Evolutionary conservation across 768 basidiomycete genomes (phyloP).

Genomic region (Suillus americanus): DNA sequence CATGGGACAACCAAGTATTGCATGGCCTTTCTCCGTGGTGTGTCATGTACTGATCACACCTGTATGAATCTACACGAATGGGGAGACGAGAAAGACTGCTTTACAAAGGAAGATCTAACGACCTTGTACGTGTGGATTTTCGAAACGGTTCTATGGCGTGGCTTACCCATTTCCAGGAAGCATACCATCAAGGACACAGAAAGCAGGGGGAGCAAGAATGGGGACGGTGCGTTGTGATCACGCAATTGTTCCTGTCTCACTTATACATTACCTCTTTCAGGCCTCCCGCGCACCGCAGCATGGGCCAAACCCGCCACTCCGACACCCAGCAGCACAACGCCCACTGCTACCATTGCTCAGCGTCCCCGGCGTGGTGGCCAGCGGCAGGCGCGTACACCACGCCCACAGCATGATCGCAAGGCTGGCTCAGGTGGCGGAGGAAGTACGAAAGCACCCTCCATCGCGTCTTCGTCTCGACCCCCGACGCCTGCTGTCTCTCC

Average conservation of each 20-base stretch:
- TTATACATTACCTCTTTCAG: conserved; percentile 16
- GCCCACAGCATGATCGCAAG: conserved; percentile 46
- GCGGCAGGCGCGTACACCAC: conserved; percentile 49
- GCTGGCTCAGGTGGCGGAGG: conserved; percentile 27
- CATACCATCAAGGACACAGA: conserved; percentile 92
- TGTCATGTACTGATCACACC: conserved; percentile 79
- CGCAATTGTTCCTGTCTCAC: conserved; percentile 19
- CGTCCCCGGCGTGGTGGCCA: conserved; percentile 46
- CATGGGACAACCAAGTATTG: conserved; percentile 98
- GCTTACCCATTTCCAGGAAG: conserved; percentile 52
- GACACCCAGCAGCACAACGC: conserved; percentile 13
- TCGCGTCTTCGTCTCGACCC: conserved; percentile 56
- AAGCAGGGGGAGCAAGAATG: conserved; percentile 58
- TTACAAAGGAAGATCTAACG: conserved; percentile 94
- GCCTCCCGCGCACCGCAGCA: conserved; percentile 67
- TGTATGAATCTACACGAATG: conserved; percentile 98
- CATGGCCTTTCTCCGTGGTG: conserved; percentile 88
- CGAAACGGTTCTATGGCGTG: conserved; percentile 2
- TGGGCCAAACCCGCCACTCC: conserved; percentile 52
- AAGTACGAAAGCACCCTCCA: conserved; percentile 44
- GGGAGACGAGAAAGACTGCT: conserved; percentile 98
- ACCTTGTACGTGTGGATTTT: conserved; percentile 63
- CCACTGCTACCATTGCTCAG: conserved; percentile 25
- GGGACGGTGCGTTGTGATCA: conserved; percentile 44
- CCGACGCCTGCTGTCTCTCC: conserved; percentile 46